A percentile compares a stretch with the other conserved stretches of the same genome.
phyloP scores from a whole-genome alignment of 306 rosid genomes.

The Fagus sylvatica region DNA sequence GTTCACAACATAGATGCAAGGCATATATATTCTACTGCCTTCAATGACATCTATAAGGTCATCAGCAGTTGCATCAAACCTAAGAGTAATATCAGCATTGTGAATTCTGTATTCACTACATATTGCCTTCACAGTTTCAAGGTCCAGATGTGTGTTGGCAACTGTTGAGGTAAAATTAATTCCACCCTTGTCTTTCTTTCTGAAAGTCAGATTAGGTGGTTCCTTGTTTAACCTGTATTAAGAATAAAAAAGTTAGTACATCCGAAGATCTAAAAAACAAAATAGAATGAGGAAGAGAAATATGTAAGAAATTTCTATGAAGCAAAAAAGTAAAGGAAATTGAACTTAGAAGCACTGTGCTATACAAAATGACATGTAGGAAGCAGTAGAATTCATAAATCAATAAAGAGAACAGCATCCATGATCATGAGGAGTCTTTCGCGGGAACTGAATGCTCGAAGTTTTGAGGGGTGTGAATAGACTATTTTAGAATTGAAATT shows the following conservation, averaged over 20 bases:
- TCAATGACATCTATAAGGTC: constrained; percentile 97
- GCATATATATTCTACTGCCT: constrained; percentile 89
- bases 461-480: no score
- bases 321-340: neutral
- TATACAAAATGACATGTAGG: neutral
- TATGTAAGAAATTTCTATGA: neutral
- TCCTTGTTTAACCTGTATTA: constrained; percentile 85
- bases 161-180: constrained; percentile 89
- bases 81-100: constrained; percentile 94
- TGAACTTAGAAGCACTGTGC: neutral
- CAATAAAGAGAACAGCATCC: neutral
- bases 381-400: neutral
- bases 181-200: constrained; percentile 98
- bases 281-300: neutral
- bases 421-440: neutral
- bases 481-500: no score
- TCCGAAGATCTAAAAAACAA: neutral
- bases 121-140: constrained; percentile 92
- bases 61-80: constrained; percentile 94
- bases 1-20: constrained; percentile 94
- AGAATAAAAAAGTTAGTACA: constrained; percentile 6
- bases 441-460: no score
- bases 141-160: constrained; percentile 84
- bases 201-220: constrained; percentile 87
- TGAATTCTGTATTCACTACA: constrained; percentile 93